Conservation (phyloP, 306 rosid species). For the Inga leiocalycina region DNA sequence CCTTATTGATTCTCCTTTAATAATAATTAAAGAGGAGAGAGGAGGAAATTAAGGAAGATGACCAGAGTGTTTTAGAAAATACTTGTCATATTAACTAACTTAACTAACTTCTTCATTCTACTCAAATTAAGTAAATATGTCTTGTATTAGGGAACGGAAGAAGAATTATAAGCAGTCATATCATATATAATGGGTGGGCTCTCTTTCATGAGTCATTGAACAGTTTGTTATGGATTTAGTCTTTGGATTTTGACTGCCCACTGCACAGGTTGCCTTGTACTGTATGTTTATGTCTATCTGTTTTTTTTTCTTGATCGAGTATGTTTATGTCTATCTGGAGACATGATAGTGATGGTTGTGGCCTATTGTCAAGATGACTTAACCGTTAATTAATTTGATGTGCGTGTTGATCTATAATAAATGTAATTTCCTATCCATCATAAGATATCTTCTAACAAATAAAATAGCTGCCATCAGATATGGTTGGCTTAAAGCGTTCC, state of each 20-base stretch:
- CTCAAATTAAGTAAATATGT: too few species aligned
- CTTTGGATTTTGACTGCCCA: background rate
- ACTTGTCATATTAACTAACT: too few species aligned
- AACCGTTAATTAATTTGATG: background rate
- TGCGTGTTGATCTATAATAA: background rate
- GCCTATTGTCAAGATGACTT: background rate
- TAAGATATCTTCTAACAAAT: background rate
- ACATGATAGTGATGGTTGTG: background rate
- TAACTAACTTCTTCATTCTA: too few species aligned
- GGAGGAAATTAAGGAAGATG: too few species aligned
- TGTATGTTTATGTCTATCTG: background rate
- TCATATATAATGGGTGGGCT: background rate
- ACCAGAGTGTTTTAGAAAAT: too few species aligned
- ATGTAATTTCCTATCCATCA: background rate
- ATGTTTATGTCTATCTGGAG: background rate
- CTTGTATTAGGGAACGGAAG: too few species aligned
- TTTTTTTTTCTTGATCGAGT: too few species aligned
- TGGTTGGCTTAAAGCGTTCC: background rate
- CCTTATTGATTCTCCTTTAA: too few species aligned
- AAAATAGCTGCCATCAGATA: background rate
- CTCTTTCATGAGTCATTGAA: constrained; percentile 10
- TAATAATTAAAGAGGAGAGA: too few species aligned
- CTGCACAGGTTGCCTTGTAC: background rate
- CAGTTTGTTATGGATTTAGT: background rate
- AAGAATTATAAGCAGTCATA: background rate